Percentiles rank a stretch among this genome's conserved stretches.
Evolutionary conservation across 768 basidiomycete species (phyloP).

Genomic region (Leucosporidium yakuticum): DNA sequence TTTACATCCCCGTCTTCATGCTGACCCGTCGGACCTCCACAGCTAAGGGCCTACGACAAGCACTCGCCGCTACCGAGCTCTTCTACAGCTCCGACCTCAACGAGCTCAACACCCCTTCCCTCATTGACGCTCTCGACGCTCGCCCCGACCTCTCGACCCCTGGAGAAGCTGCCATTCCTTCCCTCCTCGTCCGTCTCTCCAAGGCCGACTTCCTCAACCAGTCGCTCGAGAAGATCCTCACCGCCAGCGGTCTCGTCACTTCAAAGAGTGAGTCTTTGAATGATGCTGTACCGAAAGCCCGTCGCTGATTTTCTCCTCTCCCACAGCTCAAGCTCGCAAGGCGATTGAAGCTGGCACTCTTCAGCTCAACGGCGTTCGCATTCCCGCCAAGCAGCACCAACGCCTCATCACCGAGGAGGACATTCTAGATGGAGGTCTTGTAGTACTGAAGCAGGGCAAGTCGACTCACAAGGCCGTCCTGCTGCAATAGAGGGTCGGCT

Average conservation of each 20-base stretch:
- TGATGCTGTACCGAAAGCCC: not conserved
- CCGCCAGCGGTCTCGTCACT: slow-evolving; percentile 22
- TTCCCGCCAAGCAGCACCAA: slow-evolving; percentile 20
- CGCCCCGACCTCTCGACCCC: not conserved
- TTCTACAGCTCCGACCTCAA: slow-evolving; percentile 20
- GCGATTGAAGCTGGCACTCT: slow-evolving; percentile 24
- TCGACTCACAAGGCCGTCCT: slow-evolving; percentile 17
- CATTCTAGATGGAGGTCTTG: slow-evolving; percentile 11
- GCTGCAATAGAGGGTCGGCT: slow-evolving; percentile 15
- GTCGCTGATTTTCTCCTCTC: not conserved
- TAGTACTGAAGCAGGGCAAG: slow-evolving; percentile 29
- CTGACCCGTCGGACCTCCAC: not conserved
- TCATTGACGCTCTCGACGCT: slow-evolving; percentile 24
- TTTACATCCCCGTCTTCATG: no score
- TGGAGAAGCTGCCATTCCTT: slow-evolving; percentile 10
- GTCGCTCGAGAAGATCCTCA: slow-evolving; percentile 17
- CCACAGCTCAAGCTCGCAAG: slow-evolving; percentile 28
- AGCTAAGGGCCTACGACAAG: slow-evolving; percentile 29
- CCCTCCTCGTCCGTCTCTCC: slow-evolving; percentile 6
- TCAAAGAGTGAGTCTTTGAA: slow-evolving; percentile 26
- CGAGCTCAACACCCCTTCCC: slow-evolving; percentile 1
- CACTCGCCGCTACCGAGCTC: slow-evolving; percentile 26
- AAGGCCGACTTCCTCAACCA: slow-evolving; percentile 5
- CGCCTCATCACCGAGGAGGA: slow-evolving; percentile 13
- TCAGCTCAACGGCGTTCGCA: slow-evolving; percentile 16